These are phyloP conservation scores for Cutaneotrichosporon arboriforme DNA, from an alignment of 1,284 basidiomycete species.

Conservation along the genomic window DNA sequence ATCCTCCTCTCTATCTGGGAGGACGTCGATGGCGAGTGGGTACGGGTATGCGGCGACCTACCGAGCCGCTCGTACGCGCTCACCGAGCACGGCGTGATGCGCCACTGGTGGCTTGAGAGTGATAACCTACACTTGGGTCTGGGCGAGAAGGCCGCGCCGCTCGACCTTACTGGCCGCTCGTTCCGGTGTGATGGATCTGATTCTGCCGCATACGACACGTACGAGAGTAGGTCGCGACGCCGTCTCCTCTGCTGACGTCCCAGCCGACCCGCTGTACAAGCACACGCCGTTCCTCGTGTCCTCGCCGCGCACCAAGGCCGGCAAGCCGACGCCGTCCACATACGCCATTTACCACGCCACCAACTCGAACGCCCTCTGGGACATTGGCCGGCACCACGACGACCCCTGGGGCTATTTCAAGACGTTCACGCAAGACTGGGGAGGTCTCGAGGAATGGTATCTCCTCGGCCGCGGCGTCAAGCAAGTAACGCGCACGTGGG, in stretches of 20 bases:
- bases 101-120: constrained; percentile 34
- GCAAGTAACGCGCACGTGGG: constrained; percentile 39
- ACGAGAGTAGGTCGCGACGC: constrained; percentile 19
- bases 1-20: constrained; percentile 37
- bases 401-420: constrained; percentile 50
- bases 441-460: constrained; percentile 49
- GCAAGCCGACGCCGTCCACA: constrained; percentile 29
- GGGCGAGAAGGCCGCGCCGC: constrained; percentile 49
- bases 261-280: constrained; percentile 49
- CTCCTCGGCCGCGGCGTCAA: constrained; percentile 41
- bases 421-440: constrained; percentile 46
- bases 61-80: constrained; percentile 45
- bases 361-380: constrained; percentile 47
- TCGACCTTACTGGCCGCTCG: constrained; percentile 41
- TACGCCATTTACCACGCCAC: constrained; percentile 48
- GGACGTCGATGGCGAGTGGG: constrained; percentile 23
- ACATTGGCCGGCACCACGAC: constrained; percentile 45
- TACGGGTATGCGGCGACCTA: constrained; percentile 40
- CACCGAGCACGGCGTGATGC: constrained; percentile 43
- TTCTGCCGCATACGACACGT: constrained; percentile 48
- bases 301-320: constrained; percentile 23
- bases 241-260: not conserved
- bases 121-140: constrained; percentile 45
- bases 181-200: constrained; percentile 45
- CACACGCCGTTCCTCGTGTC: constrained; percentile 50